Base-by-base conservation (phyloP, 805 yeast species). In the Yarrowia divulgata region DNA sequence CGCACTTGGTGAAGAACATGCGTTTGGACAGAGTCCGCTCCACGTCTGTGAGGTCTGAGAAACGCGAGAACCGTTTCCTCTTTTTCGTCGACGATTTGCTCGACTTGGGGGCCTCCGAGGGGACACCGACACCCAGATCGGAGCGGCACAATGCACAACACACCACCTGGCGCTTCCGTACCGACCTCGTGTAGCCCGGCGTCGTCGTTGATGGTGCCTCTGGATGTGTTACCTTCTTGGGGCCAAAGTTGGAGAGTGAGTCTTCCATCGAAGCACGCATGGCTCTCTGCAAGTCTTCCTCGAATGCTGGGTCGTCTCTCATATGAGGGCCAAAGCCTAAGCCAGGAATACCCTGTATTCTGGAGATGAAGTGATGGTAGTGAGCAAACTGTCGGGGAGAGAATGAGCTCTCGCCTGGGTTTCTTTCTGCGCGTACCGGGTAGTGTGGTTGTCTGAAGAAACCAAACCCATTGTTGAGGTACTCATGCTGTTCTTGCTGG, bases 131-230 rank as follows among this genome's bases (percentile, higher is more conserved):
- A 2, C 95, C 95, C n/a, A 92, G 78, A 3, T 81, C 83, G 0
- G 85, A 84, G 0, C 92, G 93, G 79, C 97, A 92, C 35, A 89
- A 77, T 40, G 85, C 85, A 79, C 97, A 88, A 1, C 83, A 80
- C 3, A 84, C 81, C 12, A 81, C 77, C 42, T 80, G 79, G n/a
- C 72, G 76, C 16, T 77, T 75, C 0, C 79, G 76, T 37, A 82
- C 75, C 2, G 76, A 77, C 29, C 75, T 57, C 1, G 74, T 72
- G 69, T 29, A 75, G 12, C 77, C 77, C 23, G 50, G 62, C 2
- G 68, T 52, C 8, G 72, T 64, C 0, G 37, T 50, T 10, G 45
- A n/a, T 3, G 72, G 69, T 10, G 48, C 35, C 5, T 63, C 57
- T 1, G 68, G 58, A n/a, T 63, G 55, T 16, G 42, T 9, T 5